Percentiles rank a stretch among this genome's conserved stretches.
phyloP scores from a whole-genome alignment of 2,329 filamentous ascomycete species.

The Aspergillus sp. region DNA sequence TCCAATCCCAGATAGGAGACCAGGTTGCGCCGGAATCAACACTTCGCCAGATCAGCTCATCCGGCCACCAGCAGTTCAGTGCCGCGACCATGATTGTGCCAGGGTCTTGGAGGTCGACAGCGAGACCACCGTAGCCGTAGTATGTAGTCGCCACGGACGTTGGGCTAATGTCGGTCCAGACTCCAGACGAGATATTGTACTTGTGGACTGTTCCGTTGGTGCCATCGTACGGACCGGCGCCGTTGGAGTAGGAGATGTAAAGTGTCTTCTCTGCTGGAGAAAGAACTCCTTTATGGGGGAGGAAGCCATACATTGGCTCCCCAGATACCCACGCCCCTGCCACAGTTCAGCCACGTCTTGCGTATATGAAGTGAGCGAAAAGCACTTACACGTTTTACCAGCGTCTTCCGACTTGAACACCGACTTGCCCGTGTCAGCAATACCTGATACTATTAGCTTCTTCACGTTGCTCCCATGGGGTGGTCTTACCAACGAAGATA shows the following conservation, averaged over 20 bases:
- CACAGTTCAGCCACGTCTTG: not conserved
- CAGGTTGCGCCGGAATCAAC: constrained; percentile 55
- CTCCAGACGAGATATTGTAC: constrained; percentile 49
- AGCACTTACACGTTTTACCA: constrained; percentile 51
- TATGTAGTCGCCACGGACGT: constrained; percentile 46
- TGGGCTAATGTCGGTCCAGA: constrained; percentile 58
- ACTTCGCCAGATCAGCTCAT: constrained; percentile 56
- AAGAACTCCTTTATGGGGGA: constrained; percentile 55
- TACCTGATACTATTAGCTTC: constrained; percentile 7
- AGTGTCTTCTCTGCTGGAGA: constrained; percentile 52
- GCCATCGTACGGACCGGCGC: constrained; percentile 58
- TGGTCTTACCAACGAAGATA: constrained; percentile 53
- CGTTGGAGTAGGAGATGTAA: constrained; percentile 56
- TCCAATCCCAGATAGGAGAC: constrained; percentile 55
- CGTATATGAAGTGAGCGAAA: not conserved
- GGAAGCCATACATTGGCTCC: constrained; percentile 49
- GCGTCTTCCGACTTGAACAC: constrained; percentile 56
- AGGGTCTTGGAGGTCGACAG: constrained; percentile 52
- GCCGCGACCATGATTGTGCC: constrained; percentile 57
- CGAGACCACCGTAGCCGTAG: constrained; percentile 57
- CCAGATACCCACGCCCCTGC: constrained; percentile 37
- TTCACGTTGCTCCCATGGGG: too few relatives aligned
- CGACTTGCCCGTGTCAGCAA: constrained; percentile 53
- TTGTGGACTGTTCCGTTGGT: constrained; percentile 53
- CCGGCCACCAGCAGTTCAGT: constrained; percentile 60